Evolutionary conservation across 305 asterid species (phyloP).

Genomic region (Andrographis paniculata): DNA sequence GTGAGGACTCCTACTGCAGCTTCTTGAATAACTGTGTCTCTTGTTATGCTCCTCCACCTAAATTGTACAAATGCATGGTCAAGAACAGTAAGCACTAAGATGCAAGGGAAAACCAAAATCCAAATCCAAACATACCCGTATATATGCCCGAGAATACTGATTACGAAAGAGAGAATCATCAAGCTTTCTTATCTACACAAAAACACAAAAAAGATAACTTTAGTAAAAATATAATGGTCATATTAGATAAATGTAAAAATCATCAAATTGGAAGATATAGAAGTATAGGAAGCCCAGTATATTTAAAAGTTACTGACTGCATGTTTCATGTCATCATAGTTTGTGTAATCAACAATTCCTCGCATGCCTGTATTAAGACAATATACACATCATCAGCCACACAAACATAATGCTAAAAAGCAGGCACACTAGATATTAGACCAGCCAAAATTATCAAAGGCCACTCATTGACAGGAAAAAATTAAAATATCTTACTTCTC

Average conservation of each 20-base stretch:
- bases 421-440: too few species aligned
- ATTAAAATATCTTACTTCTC: too few species aligned
- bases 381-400: too few species aligned
- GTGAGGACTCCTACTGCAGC: slow-evolving; percentile 49
- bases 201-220: slow-evolving; percentile 3
- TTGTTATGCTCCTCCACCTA: slow-evolving; percentile 68
- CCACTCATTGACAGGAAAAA: too few species aligned
- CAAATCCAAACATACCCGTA: slow-evolving; percentile 39
- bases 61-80: slow-evolving; percentile 12
- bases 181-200: slow-evolving; percentile 64
- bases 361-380: slow-evolving; percentile 44
- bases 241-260: slow-evolving; percentile 11
- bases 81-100: slow-evolving; percentile 4
- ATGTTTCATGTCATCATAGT: slow-evolving; percentile 78
- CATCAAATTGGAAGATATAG: neutral
- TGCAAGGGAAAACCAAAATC: slow-evolving; percentile 5
- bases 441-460: too few species aligned
- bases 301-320: slow-evolving; percentile 48
- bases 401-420: too few species aligned
- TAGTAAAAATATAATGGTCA: neutral
- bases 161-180: slow-evolving; percentile 76
- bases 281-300: too few species aligned
- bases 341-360: slow-evolving; percentile 74
- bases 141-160: slow-evolving; percentile 57
- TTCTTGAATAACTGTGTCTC: slow-evolving; percentile 45